Base-by-base conservation (phyloP, 2,329 filamentous ascomycete genomes). In the Pseudocercospora musae region DNA sequence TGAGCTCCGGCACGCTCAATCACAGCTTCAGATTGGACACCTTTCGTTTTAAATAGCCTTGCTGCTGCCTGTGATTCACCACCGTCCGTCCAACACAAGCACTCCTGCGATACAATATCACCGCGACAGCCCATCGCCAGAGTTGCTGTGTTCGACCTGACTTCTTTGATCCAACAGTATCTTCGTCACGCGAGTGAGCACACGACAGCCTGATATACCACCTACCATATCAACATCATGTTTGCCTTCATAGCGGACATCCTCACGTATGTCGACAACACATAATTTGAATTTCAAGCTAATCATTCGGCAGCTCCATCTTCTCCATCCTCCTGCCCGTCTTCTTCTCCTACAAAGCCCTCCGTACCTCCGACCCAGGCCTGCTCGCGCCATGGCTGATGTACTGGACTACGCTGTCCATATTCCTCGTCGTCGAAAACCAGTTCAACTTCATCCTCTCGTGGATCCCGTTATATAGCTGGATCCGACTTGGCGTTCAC, bases 361-460 rank as follows among this genome's bases (percentile, higher is more conserved):
- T 99, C 74, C 94, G 95, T 79, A 93, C 92, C 15, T 89, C 90
- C 57, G 91, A 97, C 77, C 92, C 93, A 1, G 89, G 91, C 40
- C 88, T 96, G 74, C 84, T 97, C 63, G 91, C 91, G 67, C 94
- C 94, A 88, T 99, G 95, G 95, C 86, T 98, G 69, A 98, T 98
- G 90, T 99, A 98, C 84, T 99, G 94, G 90, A 92, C 96, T 64
- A 92, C 96, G 23, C 85, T 97, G 68, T 90, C 91, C 64, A 89
- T 91, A 75, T 86, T 88, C 71, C 83, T 93, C 60, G 85, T 95
- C 65, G 86, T 88, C 77, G 95, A 98, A 80, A 93, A 89, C 52
- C 96, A 92, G 86, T 87, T 90, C 60, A 87, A 89, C 71, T 96
- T 94, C 79, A 88, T 98, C 73, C 84, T 98, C 52, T 84, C 84